phyloP scores from a whole-genome alignment of 768 basidiomycete genomes.

The Gautieria morchelliformis region DNA sequence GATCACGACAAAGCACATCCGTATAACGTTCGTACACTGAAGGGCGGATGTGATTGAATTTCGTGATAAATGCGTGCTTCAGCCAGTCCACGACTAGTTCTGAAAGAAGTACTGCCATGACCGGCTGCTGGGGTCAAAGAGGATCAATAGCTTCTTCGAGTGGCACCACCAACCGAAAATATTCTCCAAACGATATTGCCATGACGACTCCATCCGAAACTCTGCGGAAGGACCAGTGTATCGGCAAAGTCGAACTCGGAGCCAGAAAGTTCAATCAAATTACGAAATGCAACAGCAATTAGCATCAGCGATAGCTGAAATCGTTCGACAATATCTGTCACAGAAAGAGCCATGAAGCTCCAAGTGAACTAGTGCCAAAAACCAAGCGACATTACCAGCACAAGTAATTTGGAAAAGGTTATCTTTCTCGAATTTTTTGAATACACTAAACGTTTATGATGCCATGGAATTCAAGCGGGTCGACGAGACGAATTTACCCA shows the following conservation, averaged over 20 bases:
- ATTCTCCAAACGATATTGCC: constrained; percentile 79
- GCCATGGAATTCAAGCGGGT: not conserved
- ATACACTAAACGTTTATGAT: constrained; percentile 43
- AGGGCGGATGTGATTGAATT: constrained; percentile 96
- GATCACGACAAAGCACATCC: constrained; percentile 90
- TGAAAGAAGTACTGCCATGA: constrained; percentile 79
- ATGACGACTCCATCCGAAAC: constrained; percentile 78
- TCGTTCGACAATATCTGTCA: constrained; percentile 88
- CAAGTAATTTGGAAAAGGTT: constrained; percentile 98
- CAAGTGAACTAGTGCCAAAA: not conserved
- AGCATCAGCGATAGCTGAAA: constrained; percentile 92
- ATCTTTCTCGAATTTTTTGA: constrained; percentile 99
- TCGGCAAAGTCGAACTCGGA: constrained; percentile 77
- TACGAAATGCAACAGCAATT: constrained; percentile 81
- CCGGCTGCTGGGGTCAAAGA: constrained; percentile 48
- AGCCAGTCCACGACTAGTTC: constrained; percentile 98
- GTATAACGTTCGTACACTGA: constrained; percentile 92
- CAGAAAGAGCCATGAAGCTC: not conserved
- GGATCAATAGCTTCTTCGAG: not conserved
- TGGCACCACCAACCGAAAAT: constrained; percentile 62
- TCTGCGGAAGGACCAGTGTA: constrained; percentile 67
- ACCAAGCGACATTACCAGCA: constrained; percentile 49
- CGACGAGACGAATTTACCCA: not conserved
- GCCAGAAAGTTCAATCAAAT: constrained; percentile 88
- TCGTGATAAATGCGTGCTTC: constrained; percentile 98